A percentile compares a stretch with the other conserved stretches of the same genome.
Evolutionary conservation across 139 green algal species (phyloP).

Genomic region (Ostreobium quekettii): DNA sequence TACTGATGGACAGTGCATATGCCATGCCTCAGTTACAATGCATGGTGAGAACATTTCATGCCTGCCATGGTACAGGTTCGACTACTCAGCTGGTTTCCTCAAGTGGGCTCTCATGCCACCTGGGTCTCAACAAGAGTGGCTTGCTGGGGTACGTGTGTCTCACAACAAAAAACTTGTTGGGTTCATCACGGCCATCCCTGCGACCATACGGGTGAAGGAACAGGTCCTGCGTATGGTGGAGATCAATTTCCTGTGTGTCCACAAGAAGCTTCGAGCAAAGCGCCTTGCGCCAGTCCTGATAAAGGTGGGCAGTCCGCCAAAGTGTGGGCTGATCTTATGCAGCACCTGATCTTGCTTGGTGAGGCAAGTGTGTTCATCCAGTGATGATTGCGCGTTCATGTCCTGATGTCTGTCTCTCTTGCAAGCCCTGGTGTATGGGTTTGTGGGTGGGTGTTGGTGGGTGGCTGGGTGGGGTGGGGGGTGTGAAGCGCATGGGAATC

Average conservation of each 20-base stretch:
- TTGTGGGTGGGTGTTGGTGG: too few relatives aligned
- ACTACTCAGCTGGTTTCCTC: conserved; percentile 80
- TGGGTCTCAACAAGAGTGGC: conserved; percentile 71
- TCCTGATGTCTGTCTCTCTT: too few relatives aligned
- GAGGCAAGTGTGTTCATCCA: too few relatives aligned
- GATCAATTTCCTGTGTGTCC: conserved; percentile 99
- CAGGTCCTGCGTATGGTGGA: conserved; percentile 69
- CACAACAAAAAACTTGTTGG: conserved; percentile 66
- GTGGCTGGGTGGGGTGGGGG: too few relatives aligned
- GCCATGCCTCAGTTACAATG: not conserved
- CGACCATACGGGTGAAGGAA: conserved; percentile 39
- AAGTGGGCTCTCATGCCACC: conserved; percentile 84
- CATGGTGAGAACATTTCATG: not conserved
- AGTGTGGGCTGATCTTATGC: too few relatives aligned
- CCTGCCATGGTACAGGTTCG: conserved; percentile 47
- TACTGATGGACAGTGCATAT: too few relatives aligned
- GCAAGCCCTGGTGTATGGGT: too few relatives aligned
- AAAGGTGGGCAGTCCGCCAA: conserved; percentile 43
- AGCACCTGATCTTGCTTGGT: too few relatives aligned
- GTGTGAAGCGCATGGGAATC: too few relatives aligned
- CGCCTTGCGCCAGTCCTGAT: conserved; percentile 95
- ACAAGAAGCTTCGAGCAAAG: conserved; percentile 96
- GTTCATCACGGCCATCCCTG: conserved; percentile 89
- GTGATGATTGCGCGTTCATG: too few relatives aligned
- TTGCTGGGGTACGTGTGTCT: conserved; percentile 62